Percentiles rank a stretch among this genome's conserved stretches.
These are phyloP conservation scores for Colletotrichum tropicicola DNA, from an alignment of 2,329 filamentous ascomycete species.

Conservation along the genomic window DNA sequence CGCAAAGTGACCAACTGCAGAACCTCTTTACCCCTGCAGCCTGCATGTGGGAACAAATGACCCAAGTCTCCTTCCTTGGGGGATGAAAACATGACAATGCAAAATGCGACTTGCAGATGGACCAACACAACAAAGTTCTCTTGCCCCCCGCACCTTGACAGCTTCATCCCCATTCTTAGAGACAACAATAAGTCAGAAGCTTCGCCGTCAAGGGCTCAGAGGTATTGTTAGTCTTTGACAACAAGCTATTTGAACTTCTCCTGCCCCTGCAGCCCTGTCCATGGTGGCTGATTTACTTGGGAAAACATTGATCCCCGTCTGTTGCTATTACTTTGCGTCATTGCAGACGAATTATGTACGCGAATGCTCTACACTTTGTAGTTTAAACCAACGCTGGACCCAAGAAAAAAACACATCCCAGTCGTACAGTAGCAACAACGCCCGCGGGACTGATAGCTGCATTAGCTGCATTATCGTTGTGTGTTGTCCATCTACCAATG, in stretches of 20 bases:
- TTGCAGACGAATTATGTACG: conserved; percentile 15
- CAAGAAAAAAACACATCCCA: not conserved
- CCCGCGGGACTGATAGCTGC: not conserved
- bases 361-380: conserved; percentile 4
- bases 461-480: not conserved
- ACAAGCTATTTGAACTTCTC: no score
- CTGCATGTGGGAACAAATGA: not conserved
- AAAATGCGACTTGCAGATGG: no score
- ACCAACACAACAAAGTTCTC: no score
- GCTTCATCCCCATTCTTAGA: no score
- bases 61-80: no score
- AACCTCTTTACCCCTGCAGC: not conserved
- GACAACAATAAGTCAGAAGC: no score
- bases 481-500: not conserved
- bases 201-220: no score
- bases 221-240: no score
- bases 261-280: no score
- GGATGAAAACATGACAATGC: no score
- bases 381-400: conserved; percentile 3
- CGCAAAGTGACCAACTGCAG: not conserved
- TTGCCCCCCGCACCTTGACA: no score
- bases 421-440: not conserved
- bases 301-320: not conserved
- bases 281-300: no score
- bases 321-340: conserved; percentile 2